Evolutionary conservation across 768 basidiomycete genomes (phyloP), one percentile per base, ranked within the genome.

Genomic region (Rhodosporidiobolus sp.): DNA sequence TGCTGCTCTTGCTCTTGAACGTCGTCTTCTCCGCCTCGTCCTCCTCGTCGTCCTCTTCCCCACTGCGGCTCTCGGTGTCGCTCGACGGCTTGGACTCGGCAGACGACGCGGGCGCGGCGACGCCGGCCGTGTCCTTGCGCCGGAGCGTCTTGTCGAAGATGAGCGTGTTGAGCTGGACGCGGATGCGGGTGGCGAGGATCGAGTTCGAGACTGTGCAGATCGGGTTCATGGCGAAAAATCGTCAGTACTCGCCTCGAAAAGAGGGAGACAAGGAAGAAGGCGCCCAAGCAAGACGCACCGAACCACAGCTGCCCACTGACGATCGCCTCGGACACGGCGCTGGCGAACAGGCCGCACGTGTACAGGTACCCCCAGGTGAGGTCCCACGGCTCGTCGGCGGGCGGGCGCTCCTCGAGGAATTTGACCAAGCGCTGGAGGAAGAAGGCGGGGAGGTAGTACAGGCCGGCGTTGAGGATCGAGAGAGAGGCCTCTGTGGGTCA

Each of bases 401-500:
- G 49, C 19, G 58, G 49, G 22, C 63, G 49, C 34, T 34, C 11
- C 55, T 79, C 78, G 58, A 79, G 70, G 60, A 74, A 76, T 28
- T 55, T 30, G 24, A 79, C 76, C 63, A 79, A 55, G 4, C 54
- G 60, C 28, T 78, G 71, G n/a, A 79, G 76, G 72, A 79, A 78
- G 69, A 76, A 78, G 16, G 78, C 78, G 11, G 77, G 77, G 32
- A 72, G 66, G 69, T 79, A 79, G 76, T 75, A 76, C 20, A 76
- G 67, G 20, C 67, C 57, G 32, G 67, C 56, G 59, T 68, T 72
- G 58, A 70, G 22, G 19, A 53, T 20, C 0, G 65, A 59, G 34
- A 76, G 67, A 3, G 30, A 24, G 10, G 65, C n/a, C 61, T 76
- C 73, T 70, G 65, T 26, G 26, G 32, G 24, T 10, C 48, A 26